A percentile compares a stretch with the other conserved stretches of the same genome.
phyloP scores from a whole-genome alignment of 371 early-diverging fungal species.

The Mortierella sp. region DNA sequence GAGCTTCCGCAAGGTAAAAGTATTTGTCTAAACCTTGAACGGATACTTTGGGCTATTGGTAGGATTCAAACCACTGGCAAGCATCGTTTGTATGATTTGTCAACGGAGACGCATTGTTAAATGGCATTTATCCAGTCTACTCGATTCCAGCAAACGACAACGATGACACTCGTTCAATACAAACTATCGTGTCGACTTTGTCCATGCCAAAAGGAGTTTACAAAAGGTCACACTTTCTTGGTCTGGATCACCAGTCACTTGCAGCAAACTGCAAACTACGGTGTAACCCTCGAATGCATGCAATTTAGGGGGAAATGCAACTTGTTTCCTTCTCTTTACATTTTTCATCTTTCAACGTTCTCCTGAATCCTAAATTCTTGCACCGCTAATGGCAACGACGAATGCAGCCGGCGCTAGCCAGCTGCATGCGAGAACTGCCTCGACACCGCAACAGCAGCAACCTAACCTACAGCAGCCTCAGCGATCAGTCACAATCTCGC shows the following conservation, averaged over 20 bases:
- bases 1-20: too few species aligned
- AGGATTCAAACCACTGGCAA: neutral
- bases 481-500: slow-evolving; percentile 31
- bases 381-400: slow-evolving; percentile 34
- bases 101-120: neutral
- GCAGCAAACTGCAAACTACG: neutral
- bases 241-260: neutral
- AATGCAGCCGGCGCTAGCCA: slow-evolving; percentile 27
- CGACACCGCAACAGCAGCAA: slow-evolving; percentile 19
- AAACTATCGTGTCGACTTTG: neutral
- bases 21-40: neutral
- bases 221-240: neutral
- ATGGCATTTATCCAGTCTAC: neutral
- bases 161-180: neutral
- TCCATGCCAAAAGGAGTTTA: too few species aligned
- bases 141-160: neutral
- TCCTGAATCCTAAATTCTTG: neutral
- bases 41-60: neutral
- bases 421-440: slow-evolving; percentile 16
- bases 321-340: neutral
- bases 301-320: neutral
- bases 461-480: slow-evolving; percentile 8
- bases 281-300: neutral
- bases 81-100: neutral
- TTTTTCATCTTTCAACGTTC: neutral